phyloP scores from a whole-genome alignment of 768 basidiomycete species.

The Russula lepida region DNA sequence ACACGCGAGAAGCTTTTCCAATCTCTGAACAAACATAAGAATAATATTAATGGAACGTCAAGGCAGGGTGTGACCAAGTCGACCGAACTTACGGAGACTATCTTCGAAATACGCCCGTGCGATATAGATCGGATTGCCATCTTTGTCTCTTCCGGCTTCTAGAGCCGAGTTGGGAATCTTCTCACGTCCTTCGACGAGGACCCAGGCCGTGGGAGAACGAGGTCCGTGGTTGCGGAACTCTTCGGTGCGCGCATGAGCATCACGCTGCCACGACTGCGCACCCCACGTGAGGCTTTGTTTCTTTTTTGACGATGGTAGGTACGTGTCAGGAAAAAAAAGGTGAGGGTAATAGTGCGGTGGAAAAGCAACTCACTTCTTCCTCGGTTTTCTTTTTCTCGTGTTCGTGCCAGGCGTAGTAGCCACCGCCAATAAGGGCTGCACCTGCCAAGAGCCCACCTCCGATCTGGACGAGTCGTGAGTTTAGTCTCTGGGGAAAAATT shows the following conservation, averaged over 20 bases:
- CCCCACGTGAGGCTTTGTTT: slow-evolving; percentile 45
- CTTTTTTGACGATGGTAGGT: slow-evolving; percentile 27
- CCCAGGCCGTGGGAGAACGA: slow-evolving; percentile 48
- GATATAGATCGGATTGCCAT: slow-evolving; percentile 46
- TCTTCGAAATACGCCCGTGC: slow-evolving; percentile 52
- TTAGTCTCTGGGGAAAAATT: too few species aligned
- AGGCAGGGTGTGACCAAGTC: slow-evolving; percentile 1
- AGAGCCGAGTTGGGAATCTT: slow-evolving; percentile 51
- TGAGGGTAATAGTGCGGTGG: background rate
- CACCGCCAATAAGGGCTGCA: slow-evolving; percentile 43
- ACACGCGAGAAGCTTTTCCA: slow-evolving; percentile 53
- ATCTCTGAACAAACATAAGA: slow-evolving; percentile 46
- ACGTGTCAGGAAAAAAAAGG: background rate
- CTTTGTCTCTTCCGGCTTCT: slow-evolving; percentile 42
- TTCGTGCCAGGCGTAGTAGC: slow-evolving; percentile 42
- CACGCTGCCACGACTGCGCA: slow-evolving; percentile 44
- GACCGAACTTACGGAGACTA: slow-evolving; percentile 39
- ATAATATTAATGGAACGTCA: background rate
- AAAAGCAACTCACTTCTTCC: slow-evolving; percentile 41
- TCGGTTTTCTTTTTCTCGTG: slow-evolving; percentile 44
- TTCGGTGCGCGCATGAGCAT: slow-evolving; percentile 45
- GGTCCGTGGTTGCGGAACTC: slow-evolving; percentile 39
- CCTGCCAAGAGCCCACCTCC: slow-evolving; percentile 58
- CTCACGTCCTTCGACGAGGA: slow-evolving; percentile 47
- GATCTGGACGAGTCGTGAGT: too few species aligned